These are phyloP conservation scores for Pseudogymnoascus sp. DNA, from an alignment of 2,329 filamentous ascomycete species.

Conservation along the genomic window DNA sequence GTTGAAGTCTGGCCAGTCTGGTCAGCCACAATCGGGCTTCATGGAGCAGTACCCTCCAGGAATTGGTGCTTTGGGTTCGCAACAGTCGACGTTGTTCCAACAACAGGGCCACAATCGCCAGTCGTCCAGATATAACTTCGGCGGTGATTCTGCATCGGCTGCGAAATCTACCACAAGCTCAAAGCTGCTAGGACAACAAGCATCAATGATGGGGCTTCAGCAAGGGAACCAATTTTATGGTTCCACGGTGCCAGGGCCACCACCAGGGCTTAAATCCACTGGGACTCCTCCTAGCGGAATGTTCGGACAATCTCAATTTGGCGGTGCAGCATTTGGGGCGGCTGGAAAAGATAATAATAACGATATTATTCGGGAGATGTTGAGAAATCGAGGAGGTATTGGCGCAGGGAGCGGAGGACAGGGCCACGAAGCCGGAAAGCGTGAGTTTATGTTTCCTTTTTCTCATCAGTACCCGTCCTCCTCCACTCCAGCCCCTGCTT, in stretches of 20 bases:
- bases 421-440: slow-evolving; percentile 82
- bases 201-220: slow-evolving; percentile 74
- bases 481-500: slow-evolving; percentile 81
- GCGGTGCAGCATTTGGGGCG: slow-evolving; percentile 58
- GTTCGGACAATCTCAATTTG: slow-evolving; percentile 88
- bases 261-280: slow-evolving; percentile 89
- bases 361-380: slow-evolving; percentile 75
- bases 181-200: slow-evolving; percentile 76
- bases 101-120: slow-evolving; percentile 70
- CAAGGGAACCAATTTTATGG: slow-evolving; percentile 69
- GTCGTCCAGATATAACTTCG: slow-evolving; percentile 81
- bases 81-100: slow-evolving; percentile 45
- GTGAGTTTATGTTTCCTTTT: slow-evolving; percentile 96
- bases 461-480: slow-evolving; percentile 79
- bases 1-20: slow-evolving; percentile 46
- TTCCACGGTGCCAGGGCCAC: slow-evolving; percentile 82
- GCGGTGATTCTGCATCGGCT: slow-evolving; percentile 61
- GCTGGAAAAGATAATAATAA: slow-evolving; percentile 66
- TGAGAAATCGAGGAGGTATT: slow-evolving; percentile 59
- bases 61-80: slow-evolving; percentile 40
- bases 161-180: slow-evolving; percentile 70
- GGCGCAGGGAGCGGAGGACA: slow-evolving; percentile 58
- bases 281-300: slow-evolving; percentile 87
- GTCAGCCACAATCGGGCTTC: slow-evolving; percentile 38
- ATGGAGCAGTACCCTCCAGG: slow-evolving; percentile 55